Evolutionary conservation across 371 early-diverging fungal species (phyloP).

Genomic region (Lichtheimia hyalospora): DNA sequence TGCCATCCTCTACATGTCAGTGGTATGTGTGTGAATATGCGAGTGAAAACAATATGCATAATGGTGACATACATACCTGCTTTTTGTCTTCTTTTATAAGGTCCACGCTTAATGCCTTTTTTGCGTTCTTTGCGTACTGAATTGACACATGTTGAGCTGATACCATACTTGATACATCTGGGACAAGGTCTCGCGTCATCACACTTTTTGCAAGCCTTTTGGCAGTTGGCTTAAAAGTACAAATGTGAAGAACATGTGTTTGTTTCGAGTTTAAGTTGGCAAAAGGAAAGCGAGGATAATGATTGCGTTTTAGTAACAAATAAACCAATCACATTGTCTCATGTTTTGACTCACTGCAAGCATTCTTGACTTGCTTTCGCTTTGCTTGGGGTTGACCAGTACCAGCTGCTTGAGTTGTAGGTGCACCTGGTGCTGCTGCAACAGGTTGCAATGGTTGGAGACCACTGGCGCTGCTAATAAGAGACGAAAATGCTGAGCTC

Average conservation of each 20-base stretch:
- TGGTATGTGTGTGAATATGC: no score
- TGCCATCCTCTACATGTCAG: no score
- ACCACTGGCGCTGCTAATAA: slow-evolving; percentile 1
- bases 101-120: slow-evolving; percentile 84
- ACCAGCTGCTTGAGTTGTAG: slow-evolving; percentile 28
- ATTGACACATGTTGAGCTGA: slow-evolving; percentile 74
- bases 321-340: slow-evolving; percentile 1
- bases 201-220: slow-evolving; percentile 93
- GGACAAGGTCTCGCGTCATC: slow-evolving; percentile 86
- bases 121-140: slow-evolving; percentile 84
- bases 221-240: slow-evolving; percentile 70
- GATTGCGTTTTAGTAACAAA: no score
- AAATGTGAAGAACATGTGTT: background rate
- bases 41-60: no score
- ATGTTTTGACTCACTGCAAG: slow-evolving; percentile 42
- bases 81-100: slow-evolving; percentile 68
- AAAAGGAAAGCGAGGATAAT: background rate
- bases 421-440: slow-evolving; percentile 7
- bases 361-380: slow-evolving; percentile 52
- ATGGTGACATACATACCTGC: slow-evolving; percentile 11
- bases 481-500: slow-evolving; percentile 9
- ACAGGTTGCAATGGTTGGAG: slow-evolving; percentile 18
- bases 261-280: no score
- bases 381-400: slow-evolving; percentile 22
- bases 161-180: slow-evolving; percentile 79